Percentiles rank a stretch among this genome's conserved stretches.
phyloP scores from a whole-genome alignment of 306 rosid species.

The Biancaea sappan region DNA sequence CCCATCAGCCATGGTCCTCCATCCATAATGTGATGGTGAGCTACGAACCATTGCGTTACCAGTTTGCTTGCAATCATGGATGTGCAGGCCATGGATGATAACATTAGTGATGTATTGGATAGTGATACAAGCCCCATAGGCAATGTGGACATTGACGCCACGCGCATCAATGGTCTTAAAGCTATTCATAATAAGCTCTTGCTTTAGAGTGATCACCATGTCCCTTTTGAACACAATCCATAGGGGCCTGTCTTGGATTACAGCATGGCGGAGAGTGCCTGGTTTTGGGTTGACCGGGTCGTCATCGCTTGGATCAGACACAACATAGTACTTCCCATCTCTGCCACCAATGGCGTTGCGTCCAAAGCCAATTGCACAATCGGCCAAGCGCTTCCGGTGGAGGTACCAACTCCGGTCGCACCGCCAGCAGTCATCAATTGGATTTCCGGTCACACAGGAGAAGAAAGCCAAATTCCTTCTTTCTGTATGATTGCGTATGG shows the following conservation, averaged over 20 bases:
- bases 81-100: conserved; percentile 83
- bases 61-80: conserved; percentile 85
- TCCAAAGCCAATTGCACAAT: conserved; percentile 89
- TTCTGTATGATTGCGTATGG: conserved; percentile 62
- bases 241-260: conserved; percentile 77
- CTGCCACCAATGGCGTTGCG: conserved; percentile 94
- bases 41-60: conserved; percentile 97
- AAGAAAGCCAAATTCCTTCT: conserved; percentile 78
- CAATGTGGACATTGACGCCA: conserved; percentile 87
- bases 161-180: conserved; percentile 94
- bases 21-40: conserved; percentile 89
- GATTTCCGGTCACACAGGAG: conserved; percentile 90
- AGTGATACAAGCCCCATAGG: conserved; percentile 86
- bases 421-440: conserved; percentile 98
- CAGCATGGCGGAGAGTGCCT: conserved; percentile 95
- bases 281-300: conserved; percentile 75
- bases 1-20: conserved; percentile 96
- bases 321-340: conserved; percentile 80
- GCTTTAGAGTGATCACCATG: conserved; percentile 91
- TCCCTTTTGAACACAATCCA: conserved; percentile 98
- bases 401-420: conserved; percentile 78
- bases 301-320: conserved; percentile 58
- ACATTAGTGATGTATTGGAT: conserved; percentile 83
- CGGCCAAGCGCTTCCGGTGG: conserved; percentile 67
- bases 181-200: conserved; percentile 94